Conservation (phyloP, 257 asterid species). For the Ocimum tenuiflorum region DNA sequence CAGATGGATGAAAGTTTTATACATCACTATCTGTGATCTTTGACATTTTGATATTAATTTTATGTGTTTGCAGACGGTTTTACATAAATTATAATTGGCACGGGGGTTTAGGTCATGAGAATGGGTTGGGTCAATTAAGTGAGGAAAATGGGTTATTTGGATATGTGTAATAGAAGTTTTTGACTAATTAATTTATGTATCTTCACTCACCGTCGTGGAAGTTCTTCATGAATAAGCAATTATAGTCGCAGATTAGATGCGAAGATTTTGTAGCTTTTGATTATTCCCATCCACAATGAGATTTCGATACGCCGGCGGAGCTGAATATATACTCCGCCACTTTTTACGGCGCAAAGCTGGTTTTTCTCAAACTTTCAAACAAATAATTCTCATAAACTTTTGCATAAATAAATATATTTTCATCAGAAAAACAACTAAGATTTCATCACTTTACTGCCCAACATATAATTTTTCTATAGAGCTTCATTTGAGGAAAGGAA, state of each 20-base stretch:
- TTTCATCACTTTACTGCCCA: background rate
- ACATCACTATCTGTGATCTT: too few relatives aligned
- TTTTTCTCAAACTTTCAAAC: background rate
- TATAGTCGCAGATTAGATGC: background rate
- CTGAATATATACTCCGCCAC: conserved; percentile 15
- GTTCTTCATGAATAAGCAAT: conserved; percentile 20
- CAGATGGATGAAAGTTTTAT: too few relatives aligned
- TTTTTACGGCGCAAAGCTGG: conserved; percentile 37
- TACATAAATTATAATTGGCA: too few relatives aligned
- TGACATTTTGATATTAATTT: too few relatives aligned
- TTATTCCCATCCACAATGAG: conserved; percentile 17
- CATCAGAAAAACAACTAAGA: background rate
- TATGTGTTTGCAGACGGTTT: too few relatives aligned
- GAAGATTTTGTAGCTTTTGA: conserved; percentile 19
- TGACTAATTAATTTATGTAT: too few relatives aligned
- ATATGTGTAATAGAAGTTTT: too few relatives aligned
- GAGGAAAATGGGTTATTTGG: too few relatives aligned
- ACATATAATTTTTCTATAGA: background rate
- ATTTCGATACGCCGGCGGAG: conserved; percentile 24
- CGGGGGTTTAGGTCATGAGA: too few relatives aligned
- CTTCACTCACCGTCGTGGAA: too few relatives aligned
- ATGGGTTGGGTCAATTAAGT: too few relatives aligned
- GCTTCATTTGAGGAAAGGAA: background rate
- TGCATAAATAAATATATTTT: background rate
- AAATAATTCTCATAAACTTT: background rate